Evolutionary conservation across 257 asterid genomes (phyloP).

Genomic region (Orobanche coerulescens): DNA sequence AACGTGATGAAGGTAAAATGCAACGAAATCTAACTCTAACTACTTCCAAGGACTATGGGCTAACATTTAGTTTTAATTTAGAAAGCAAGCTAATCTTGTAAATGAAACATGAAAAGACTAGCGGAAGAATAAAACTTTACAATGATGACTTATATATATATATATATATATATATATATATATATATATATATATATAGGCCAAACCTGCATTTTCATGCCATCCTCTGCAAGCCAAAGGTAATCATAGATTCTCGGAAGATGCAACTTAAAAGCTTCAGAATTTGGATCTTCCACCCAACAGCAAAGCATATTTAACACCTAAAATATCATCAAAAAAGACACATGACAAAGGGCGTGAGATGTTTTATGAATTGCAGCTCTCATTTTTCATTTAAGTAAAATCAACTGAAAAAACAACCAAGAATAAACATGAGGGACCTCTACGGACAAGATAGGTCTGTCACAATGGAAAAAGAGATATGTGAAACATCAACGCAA

Average conservation of each 20-base stretch:
- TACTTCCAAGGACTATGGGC: not conserved
- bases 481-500: not conserved
- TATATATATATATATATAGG: not conserved
- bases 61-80: not conserved
- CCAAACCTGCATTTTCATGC: conserved; percentile 96
- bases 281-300: conserved; percentile 93
- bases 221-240: conserved; percentile 97
- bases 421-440: conserved; percentile 3
- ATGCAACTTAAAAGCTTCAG: conserved; percentile 96
- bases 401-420: conserved; percentile 16
- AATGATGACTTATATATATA: not conserved
- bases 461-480: not conserved
- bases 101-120: conserved; percentile 4
- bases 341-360: conserved; percentile 1
- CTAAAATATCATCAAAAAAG: conserved; percentile 28
- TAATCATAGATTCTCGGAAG: conserved; percentile 83
- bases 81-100: conserved; percentile 1
- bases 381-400: not conserved
- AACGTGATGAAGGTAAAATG: not conserved
- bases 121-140: conserved; percentile 10
- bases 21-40: not conserved
- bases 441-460: conserved; percentile 2
- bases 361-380: conserved; percentile 14
- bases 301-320: conserved; percentile 96
- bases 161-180: not conserved